These are phyloP conservation scores for Anacardium occidentale DNA, from an alignment of 345 rosid species.

Conservation along the genomic window DNA sequence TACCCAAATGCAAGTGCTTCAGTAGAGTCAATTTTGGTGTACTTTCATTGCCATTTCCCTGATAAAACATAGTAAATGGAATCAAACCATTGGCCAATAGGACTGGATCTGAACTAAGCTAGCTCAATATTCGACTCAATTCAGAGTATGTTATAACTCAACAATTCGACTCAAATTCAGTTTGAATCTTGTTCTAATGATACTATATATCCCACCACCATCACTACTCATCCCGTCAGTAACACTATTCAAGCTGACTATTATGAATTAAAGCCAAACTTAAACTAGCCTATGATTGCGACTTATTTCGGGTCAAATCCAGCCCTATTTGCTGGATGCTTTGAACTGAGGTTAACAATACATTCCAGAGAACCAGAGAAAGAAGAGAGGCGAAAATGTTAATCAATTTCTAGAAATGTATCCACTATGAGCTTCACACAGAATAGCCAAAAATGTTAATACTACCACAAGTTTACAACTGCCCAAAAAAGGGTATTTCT, in stretches of 20 bases:
- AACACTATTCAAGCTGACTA: no score
- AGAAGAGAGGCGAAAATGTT: background rate
- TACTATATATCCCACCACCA: no score
- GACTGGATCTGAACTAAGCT: no score
- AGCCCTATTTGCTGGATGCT: no score
- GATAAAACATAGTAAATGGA: background rate
- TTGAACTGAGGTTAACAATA: background rate
- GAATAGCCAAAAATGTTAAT: slow-evolving; percentile 7
- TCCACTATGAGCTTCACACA: background rate
- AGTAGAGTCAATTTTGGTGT: background rate
- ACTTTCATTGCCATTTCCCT: background rate
- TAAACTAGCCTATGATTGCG: no score
- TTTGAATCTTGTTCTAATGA: no score
- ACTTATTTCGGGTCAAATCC: no score
- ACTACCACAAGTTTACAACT: slow-evolving; percentile 26
- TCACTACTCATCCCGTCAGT: no score
- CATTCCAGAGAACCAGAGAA: background rate
- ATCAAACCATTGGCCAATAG: background rate
- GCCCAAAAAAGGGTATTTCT: slow-evolving; percentile 14
- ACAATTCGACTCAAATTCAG: no score
- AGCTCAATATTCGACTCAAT: no score
- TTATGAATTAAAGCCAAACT: no score
- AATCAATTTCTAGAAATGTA: background rate
- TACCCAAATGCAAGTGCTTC: background rate
- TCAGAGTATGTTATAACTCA: no score